These are phyloP conservation scores for Suillus plorans DNA, from an alignment of 768 basidiomycete genomes.

Conservation along the genomic window DNA sequence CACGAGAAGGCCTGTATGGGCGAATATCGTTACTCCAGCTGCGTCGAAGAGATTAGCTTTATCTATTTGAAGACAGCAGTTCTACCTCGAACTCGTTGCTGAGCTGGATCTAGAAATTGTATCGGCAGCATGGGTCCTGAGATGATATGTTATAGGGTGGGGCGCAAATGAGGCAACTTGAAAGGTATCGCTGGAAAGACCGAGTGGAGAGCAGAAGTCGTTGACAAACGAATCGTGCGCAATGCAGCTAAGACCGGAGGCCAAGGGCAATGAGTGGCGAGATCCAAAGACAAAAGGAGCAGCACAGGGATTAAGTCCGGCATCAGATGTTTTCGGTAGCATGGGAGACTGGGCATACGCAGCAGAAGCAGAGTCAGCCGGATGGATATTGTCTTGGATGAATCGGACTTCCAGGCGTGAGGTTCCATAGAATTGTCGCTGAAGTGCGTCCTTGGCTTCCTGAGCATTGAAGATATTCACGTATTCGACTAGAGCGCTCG, in stretches of 20 bases:
- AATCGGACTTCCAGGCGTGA: slow-evolving; percentile 40
- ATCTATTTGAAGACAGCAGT: slow-evolving; percentile 3
- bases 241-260: slow-evolving; percentile 5
- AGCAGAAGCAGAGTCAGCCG: slow-evolving; percentile 12
- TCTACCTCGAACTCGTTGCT: slow-evolving; percentile 33
- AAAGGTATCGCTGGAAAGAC: slow-evolving; percentile 22
- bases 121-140: slow-evolving; percentile 18
- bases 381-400: slow-evolving; percentile 22
- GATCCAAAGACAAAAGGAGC: slow-evolving; percentile 27
- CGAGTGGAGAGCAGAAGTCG: slow-evolving; percentile 7
- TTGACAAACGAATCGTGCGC: slow-evolving; percentile 7
- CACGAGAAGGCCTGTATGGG: slow-evolving; percentile 16
- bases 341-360: slow-evolving; percentile 1
- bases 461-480: slow-evolving; percentile 49
- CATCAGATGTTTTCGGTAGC: slow-evolving; percentile 17
- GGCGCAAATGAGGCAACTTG: slow-evolving; percentile 18
- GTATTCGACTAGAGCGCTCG: slow-evolving; percentile 68
- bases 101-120: slow-evolving; percentile 33
- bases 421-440: slow-evolving; percentile 62
- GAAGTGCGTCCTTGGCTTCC: slow-evolving; percentile 63
- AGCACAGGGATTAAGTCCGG: slow-evolving; percentile 33
- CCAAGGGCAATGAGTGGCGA: slow-evolving; percentile 6
- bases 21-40: slow-evolving; percentile 32
- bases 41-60: slow-evolving; percentile 5
- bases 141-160: slow-evolving; percentile 19